Evolutionary conservation across 2,329 filamentous ascomycete genomes (phyloP).

Genomic region (Cryphonectria japonica): DNA sequence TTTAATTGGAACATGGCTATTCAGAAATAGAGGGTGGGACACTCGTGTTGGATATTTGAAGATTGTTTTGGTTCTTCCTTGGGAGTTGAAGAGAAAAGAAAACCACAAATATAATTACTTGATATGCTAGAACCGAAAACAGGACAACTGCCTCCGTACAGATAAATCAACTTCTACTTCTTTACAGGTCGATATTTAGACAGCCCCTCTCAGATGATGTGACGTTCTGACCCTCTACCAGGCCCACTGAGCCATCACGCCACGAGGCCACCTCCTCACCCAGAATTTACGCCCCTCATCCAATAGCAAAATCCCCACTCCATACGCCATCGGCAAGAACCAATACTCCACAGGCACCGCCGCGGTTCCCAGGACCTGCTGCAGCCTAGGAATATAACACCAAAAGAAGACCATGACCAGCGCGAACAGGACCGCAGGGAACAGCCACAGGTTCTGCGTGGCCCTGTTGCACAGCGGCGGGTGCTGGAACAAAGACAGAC

Average conservation of each 20-base stretch:
- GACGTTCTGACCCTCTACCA: slow-evolving; percentile 53
- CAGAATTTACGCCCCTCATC: slow-evolving; percentile 70
- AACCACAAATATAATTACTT: too few relatives aligned
- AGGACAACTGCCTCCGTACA: too few relatives aligned
- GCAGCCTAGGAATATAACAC: slow-evolving; percentile 69
- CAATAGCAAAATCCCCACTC: slow-evolving; percentile 63
- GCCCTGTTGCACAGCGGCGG: slow-evolving; percentile 66
- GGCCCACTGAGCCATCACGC: slow-evolving; percentile 61
- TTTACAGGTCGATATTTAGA: too few relatives aligned
- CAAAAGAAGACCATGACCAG: slow-evolving; percentile 72
- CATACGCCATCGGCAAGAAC: slow-evolving; percentile 77
- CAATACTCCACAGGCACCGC: slow-evolving; percentile 72
- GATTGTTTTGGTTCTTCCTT: too few relatives aligned
- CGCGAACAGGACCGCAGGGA: slow-evolving; percentile 72
- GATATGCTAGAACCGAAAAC: too few relatives aligned
- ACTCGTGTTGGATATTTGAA: too few relatives aligned
- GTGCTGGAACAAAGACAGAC: slow-evolving; percentile 72
- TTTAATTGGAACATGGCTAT: too few relatives aligned
- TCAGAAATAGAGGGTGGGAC: too few relatives aligned
- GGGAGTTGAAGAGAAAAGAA: too few relatives aligned
- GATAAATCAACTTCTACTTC: too few relatives aligned
- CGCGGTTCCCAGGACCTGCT: slow-evolving; percentile 62
- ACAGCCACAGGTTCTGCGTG: slow-evolving; percentile 70
- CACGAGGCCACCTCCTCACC: slow-evolving; percentile 62
- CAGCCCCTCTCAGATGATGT: too few relatives aligned